Evolutionary conservation across 768 basidiomycete species (phyloP).

Genomic region (Scleroderma bovista): DNA sequence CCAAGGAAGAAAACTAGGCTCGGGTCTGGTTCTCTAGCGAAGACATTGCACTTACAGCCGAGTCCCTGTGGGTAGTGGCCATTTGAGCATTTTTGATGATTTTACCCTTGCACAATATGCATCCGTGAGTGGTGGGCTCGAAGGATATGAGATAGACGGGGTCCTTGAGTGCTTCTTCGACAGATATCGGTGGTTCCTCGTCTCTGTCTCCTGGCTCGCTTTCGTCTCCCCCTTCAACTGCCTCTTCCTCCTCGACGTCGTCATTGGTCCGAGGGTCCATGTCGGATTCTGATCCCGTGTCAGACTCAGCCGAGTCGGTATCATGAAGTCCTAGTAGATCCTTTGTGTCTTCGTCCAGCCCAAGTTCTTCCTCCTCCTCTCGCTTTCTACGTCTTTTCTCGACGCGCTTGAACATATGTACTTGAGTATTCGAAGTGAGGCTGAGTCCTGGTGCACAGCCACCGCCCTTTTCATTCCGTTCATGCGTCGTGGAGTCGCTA

Average conservation of each 20-base stretch:
- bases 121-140: constrained; percentile 51
- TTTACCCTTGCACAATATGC: constrained; percentile 70
- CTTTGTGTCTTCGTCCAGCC: constrained; percentile 58
- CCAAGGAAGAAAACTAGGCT: background rate
- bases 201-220: constrained; percentile 14
- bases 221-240: constrained; percentile 21
- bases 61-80: constrained; percentile 51
- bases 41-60: constrained; percentile 50
- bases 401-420: constrained; percentile 83
- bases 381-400: constrained; percentile 58
- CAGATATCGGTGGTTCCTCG: constrained; percentile 43
- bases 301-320: constrained; percentile 68
- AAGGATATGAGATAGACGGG: constrained; percentile 58
- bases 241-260: constrained; percentile 16
- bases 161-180: constrained; percentile 55
- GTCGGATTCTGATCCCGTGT: constrained; percentile 41
- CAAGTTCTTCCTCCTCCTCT: constrained; percentile 60
- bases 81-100: constrained; percentile 55
- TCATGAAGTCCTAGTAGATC: constrained; percentile 63
- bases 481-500: constrained; percentile 9
- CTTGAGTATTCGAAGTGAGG: no score
- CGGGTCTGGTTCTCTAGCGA: background rate
- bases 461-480: constrained; percentile 1
- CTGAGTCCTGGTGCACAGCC: background rate
- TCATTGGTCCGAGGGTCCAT: constrained; percentile 22